Conservation (phyloP, 2,329 filamentous ascomycete genomes). For the Clonostachys chloroleuca region DNA sequence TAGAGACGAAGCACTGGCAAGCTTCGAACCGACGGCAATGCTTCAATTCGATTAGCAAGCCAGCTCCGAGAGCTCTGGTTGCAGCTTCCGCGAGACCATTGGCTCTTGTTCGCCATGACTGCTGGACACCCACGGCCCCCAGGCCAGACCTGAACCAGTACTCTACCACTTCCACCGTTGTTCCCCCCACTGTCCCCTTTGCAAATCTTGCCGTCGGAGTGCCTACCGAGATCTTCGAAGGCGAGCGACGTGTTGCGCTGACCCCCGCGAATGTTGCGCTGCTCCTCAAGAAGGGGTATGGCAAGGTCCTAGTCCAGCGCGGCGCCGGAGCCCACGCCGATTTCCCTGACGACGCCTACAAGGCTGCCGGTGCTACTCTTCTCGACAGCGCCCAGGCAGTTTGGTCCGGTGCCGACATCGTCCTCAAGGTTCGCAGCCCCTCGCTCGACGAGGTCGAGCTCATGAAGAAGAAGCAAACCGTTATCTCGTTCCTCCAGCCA, state of each 20-base stretch:
- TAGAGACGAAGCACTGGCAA: too few species aligned
- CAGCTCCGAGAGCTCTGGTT: too few species aligned
- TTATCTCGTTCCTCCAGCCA: constrained; percentile 83
- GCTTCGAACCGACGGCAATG: too few species aligned
- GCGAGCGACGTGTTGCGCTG: constrained; percentile 79
- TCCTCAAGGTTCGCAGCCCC: constrained; percentile 80
- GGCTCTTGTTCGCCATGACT: too few species aligned
- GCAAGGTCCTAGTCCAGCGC: constrained; percentile 70
- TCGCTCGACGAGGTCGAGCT: constrained; percentile 64
- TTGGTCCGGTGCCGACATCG: constrained; percentile 71
- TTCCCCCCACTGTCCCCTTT: constrained; percentile 52
- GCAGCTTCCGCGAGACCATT: too few species aligned
- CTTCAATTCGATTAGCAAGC: too few species aligned
- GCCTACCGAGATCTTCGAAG: constrained; percentile 71
- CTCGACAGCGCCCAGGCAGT: constrained; percentile 63
- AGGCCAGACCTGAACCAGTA: too few species aligned
- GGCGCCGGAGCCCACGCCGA: constrained; percentile 76
- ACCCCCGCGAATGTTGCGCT: constrained; percentile 80
- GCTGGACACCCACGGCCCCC: too few species aligned
- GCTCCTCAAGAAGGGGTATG: constrained; percentile 81
- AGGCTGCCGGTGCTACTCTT: constrained; percentile 71
- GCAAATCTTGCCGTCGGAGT: constrained; percentile 71
- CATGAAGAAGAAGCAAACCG: constrained; percentile 64
- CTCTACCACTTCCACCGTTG: too few species aligned
- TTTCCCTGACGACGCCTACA: constrained; percentile 73